Percentiles rank a stretch among this genome's conserved stretches.
These are phyloP conservation scores for Vigna mungo DNA, from an alignment of 306 rosid genomes.

Conservation along the genomic window DNA sequence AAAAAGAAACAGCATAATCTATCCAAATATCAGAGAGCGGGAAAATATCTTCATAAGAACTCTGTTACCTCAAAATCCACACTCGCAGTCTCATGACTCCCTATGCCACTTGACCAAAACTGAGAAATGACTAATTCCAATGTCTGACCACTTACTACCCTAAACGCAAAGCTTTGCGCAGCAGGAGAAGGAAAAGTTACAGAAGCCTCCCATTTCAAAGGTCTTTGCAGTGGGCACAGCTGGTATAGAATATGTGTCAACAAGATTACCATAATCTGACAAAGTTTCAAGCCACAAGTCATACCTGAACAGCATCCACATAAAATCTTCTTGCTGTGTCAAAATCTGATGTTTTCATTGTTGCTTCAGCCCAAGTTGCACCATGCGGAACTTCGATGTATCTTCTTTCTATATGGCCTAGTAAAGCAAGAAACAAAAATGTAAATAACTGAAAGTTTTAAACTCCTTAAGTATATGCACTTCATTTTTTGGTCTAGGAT, in stretches of 20 bases:
- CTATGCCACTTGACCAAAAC: slow-evolving; percentile 97
- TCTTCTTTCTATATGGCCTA: slow-evolving; percentile 93
- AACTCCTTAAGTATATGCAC: slow-evolving; percentile 8
- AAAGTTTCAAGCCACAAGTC: slow-evolving; percentile 33
- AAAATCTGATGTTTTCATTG: slow-evolving; percentile 80
- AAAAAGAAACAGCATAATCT: slow-evolving; percentile 14
- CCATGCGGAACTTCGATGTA: slow-evolving; percentile 86
- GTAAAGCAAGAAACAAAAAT: slow-evolving; percentile 40
- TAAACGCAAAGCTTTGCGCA: slow-evolving; percentile 79
- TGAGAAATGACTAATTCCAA: slow-evolving; percentile 88
- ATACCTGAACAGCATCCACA: slow-evolving; percentile 91
- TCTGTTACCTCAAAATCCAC: slow-evolving; percentile 89
- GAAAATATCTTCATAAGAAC: slow-evolving; percentile 25
- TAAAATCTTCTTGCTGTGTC: slow-evolving; percentile 86
- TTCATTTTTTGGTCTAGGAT: slow-evolving; percentile 12
- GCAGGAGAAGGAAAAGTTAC: slow-evolving; percentile 80
- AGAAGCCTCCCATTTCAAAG: slow-evolving; percentile 81
- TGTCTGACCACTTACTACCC: slow-evolving; percentile 89
- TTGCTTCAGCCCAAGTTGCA: slow-evolving; percentile 93
- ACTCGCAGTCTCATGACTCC: slow-evolving; percentile 76
- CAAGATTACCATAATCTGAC: slow-evolving; percentile 24
- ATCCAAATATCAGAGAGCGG: slow-evolving; percentile 28
- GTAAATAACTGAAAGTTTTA: slow-evolving; percentile 38
- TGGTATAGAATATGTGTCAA: slow-evolving; percentile 60
- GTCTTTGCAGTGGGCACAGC: slow-evolving; percentile 87